Base-by-base conservation (phyloP, 2,329 filamentous ascomycete genomes). In the Aspergillus transmontanensis region DNA sequence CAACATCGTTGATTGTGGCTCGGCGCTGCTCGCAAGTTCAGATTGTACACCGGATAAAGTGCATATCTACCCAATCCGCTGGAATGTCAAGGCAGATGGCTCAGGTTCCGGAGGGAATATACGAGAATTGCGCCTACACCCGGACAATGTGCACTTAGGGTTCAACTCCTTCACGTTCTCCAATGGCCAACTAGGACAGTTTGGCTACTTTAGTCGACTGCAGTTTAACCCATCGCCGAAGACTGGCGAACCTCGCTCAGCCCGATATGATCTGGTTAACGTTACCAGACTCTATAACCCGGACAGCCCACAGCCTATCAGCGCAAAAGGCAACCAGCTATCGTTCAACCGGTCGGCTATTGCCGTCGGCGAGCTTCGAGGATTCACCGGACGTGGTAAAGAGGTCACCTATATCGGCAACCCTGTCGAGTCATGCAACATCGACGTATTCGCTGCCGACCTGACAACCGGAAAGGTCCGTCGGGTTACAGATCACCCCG, bases 51-150 rank as follows among this genome's bases (percentile, higher is more conserved):
- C 78, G 0, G 69, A 80, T 7, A 68, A 71, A 3, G 75, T 72
- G 0, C 68, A 72, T 46, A 80, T 83, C 28, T 81, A 81, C 59
- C 78, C 81, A 0, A 76, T 83, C 39, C 73, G 75, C 23, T 80
- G 78, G 76, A 75, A 75, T 30, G 56, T 64, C 6, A 67, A 69
- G 0, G 56, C 66, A 0, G 75, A 81, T 57, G 79, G 74, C 2
- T 71, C 65, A 1, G 66, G 62, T 3, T 58, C 70, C 5, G 75
- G 78, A 5, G 78, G 77, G 0, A 57, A 48, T 4, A 71, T 78
- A 1, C 76, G 81, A 4, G 82, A 83, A 66, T 66, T 83, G 30
- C 80, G 81, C 16, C 61, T 84, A 9, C 81, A 84, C 62, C 81
- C 82, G 0, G 81, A 84, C 43, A 71, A 82, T 43, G 66, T 72